A percentile compares a stretch with the other conserved stretches of the same genome.
phyloP scores from a whole-genome alignment of 352 stramenopile genomes.

The Phytophthora idaei region DNA sequence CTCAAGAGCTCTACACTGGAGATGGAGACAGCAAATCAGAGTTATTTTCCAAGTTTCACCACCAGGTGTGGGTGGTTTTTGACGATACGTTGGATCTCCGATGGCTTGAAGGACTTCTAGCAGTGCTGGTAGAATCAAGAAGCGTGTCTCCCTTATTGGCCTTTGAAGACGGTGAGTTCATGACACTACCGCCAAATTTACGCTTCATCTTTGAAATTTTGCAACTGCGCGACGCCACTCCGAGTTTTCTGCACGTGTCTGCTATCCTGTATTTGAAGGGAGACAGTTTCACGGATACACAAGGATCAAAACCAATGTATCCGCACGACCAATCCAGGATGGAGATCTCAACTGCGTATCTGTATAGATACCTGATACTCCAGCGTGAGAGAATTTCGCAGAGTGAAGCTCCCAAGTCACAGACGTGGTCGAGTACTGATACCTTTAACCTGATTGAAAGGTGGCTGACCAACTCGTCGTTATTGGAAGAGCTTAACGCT shows the following conservation, averaged over 20 bases:
- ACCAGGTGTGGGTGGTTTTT: constrained; percentile 52
- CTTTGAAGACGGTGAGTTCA: constrained; percentile 56
- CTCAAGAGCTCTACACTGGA: constrained; percentile 30
- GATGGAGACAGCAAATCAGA: not conserved
- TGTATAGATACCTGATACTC: constrained; percentile 27
- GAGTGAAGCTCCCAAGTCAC: not conserved
- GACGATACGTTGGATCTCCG: constrained; percentile 43
- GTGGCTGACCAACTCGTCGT: constrained; percentile 18
- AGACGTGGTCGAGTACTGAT: constrained; percentile 6
- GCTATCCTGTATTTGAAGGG: constrained; percentile 32
- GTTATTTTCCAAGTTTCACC: constrained; percentile 12
- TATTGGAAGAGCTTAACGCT: constrained; percentile 18
- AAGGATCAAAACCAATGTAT: not conserved
- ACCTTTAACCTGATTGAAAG: constrained; percentile 25
- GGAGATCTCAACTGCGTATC: constrained; percentile 25
- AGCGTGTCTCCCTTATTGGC: constrained; percentile 10
- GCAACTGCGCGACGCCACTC: constrained; percentile 40
- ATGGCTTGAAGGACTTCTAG: constrained; percentile 51
- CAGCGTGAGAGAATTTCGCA: constrained; percentile 6
- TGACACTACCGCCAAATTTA: constrained; percentile 68
- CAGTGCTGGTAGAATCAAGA: constrained; percentile 21
- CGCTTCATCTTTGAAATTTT: constrained; percentile 68
- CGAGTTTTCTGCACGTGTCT: constrained; percentile 36
- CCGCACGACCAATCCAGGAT: constrained; percentile 2
- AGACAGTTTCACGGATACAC: not conserved